These are phyloP conservation scores for Prunus campanulata DNA, from an alignment of 306 rosid species.

Conservation along the genomic window DNA sequence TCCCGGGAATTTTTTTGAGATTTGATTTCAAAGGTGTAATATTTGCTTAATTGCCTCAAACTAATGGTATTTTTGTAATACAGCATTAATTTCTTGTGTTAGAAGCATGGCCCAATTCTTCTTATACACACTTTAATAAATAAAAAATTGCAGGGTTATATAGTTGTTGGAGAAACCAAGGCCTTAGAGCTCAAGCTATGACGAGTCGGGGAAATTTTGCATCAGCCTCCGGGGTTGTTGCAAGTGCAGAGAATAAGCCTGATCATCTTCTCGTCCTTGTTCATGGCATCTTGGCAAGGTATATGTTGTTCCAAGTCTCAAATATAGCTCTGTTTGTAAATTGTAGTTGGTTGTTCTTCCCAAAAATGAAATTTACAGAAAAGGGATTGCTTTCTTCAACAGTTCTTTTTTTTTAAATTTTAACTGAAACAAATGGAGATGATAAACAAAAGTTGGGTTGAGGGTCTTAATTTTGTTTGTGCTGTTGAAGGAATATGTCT, in stretches of 20 bases:
- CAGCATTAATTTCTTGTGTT: slow-evolving; percentile 7
- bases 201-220: slow-evolving; percentile 44
- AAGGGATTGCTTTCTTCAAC: background rate
- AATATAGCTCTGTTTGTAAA: too few species aligned
- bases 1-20: background rate
- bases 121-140: background rate
- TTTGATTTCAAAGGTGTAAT: background rate
- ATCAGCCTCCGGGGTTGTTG: slow-evolving; percentile 36
- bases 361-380: background rate
- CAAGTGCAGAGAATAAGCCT: slow-evolving; percentile 43
- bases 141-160: slow-evolving; percentile 46
- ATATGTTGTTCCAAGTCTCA: slow-evolving; percentile 21
- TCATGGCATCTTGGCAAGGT: slow-evolving; percentile 97
- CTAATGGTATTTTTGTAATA: slow-evolving; percentile 18
- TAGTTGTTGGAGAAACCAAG: slow-evolving; percentile 53
- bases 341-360: background rate
- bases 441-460: background rate
- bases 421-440: background rate
- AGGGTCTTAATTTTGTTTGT: too few species aligned
- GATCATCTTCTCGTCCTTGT: slow-evolving; percentile 97
- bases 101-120: background rate
- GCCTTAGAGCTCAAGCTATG: slow-evolving; percentile 62
- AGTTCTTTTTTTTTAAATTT: background rate
- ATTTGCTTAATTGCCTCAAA: background rate
- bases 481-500: background rate